Percentiles rank a stretch among this genome's conserved stretches.
Evolutionary conservation across 129 eudicot species (phyloP).

Genomic region (Tagetes erecta): DNA sequence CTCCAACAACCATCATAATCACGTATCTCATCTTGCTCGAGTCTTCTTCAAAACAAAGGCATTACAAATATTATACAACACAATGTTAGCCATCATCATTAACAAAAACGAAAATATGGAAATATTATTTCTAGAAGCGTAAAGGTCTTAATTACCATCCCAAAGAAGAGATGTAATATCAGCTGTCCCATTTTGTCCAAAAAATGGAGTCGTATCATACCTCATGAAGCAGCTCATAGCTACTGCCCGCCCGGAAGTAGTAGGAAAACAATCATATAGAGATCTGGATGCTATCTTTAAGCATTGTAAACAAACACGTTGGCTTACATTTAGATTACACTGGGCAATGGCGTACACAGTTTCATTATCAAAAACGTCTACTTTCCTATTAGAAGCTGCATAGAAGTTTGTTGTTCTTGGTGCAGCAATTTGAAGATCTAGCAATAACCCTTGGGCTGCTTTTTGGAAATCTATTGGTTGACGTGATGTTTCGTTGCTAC

Average conservation of each 20-base stretch:
- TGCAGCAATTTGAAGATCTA: conserved; percentile 53
- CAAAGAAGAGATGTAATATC: conserved; percentile 47
- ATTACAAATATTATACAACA: neutral
- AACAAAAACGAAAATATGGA: neutral
- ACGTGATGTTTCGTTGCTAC: conserved; percentile 26
- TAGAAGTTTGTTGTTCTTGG: conserved; percentile 47
- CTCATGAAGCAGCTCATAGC: conserved; percentile 29
- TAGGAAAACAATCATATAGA: too few species aligned
- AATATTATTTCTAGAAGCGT: neutral
- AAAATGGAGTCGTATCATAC: conserved; percentile 53
- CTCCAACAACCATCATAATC: conserved; percentile 66
- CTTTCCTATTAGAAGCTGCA: conserved; percentile 46
- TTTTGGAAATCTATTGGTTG: conserved; percentile 38
- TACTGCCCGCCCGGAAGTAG: too few species aligned
- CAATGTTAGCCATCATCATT: neutral
- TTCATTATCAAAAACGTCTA: conserved; percentile 18
- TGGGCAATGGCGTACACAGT: conserved; percentile 58
- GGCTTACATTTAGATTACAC: conserved; percentile 48
- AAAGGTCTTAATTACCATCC: conserved; percentile 34
- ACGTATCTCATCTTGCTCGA: conserved; percentile 52
- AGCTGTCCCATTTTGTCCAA: conserved; percentile 49
- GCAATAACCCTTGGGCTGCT: conserved; percentile 38
- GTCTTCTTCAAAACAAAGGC: conserved; percentile 32
- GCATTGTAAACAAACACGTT: conserved; percentile 7
- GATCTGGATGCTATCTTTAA: too few species aligned